A percentile compares a stretch with the other conserved stretches of the same genome.
These are phyloP conservation scores for Calycina herbarum DNA, from an alignment of 2,329 filamentous ascomycete genomes.

Conservation along the genomic window DNA sequence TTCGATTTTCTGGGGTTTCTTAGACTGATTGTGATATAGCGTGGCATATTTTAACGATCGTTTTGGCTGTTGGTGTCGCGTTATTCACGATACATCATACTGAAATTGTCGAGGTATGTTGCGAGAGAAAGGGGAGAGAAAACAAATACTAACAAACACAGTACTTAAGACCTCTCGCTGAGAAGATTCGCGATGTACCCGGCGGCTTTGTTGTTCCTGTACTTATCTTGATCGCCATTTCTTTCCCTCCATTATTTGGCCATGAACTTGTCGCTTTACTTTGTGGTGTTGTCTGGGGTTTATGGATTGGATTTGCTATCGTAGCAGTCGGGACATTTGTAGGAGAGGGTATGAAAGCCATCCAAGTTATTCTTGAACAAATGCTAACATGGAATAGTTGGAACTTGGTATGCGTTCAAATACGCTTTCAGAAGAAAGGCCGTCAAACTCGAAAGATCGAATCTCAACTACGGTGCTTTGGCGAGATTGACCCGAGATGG, in stretches of 20 bases:
- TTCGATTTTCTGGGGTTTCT: not conserved
- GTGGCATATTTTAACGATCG: slow-evolving; percentile 35
- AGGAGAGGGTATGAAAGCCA: slow-evolving; percentile 39
- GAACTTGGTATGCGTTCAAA: slow-evolving; percentile 45
- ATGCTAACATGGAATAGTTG: slow-evolving; percentile 21
- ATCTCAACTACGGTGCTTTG: slow-evolving; percentile 43
- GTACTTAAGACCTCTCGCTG: slow-evolving; percentile 39
- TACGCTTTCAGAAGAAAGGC: slow-evolving; percentile 41
- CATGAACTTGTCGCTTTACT: slow-evolving; percentile 45
- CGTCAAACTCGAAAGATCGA: slow-evolving; percentile 42
- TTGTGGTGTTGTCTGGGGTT: slow-evolving; percentile 44
- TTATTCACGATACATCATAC: slow-evolving; percentile 42
- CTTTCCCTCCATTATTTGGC: slow-evolving; percentile 45
- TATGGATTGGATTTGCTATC: slow-evolving; percentile 45
- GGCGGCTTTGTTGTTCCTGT: slow-evolving; percentile 45
- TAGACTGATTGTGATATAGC: slow-evolving; percentile 23
- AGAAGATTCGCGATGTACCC: slow-evolving; percentile 41
- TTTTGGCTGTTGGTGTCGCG: slow-evolving; percentile 36
- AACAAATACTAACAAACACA: slow-evolving; percentile 24
- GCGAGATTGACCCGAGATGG: slow-evolving; percentile 44
- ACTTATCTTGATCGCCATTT: slow-evolving; percentile 42
- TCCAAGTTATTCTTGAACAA: not conserved
- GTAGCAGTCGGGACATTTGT: slow-evolving; percentile 44
- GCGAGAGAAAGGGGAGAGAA: too few species aligned
- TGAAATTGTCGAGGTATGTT: slow-evolving; percentile 40